A percentile compares a stretch with the other conserved stretches of the same genome.
Conservation (phyloP, 768 basidiomycete genomes). For the Pulveroboletus ravenelii region DNA sequence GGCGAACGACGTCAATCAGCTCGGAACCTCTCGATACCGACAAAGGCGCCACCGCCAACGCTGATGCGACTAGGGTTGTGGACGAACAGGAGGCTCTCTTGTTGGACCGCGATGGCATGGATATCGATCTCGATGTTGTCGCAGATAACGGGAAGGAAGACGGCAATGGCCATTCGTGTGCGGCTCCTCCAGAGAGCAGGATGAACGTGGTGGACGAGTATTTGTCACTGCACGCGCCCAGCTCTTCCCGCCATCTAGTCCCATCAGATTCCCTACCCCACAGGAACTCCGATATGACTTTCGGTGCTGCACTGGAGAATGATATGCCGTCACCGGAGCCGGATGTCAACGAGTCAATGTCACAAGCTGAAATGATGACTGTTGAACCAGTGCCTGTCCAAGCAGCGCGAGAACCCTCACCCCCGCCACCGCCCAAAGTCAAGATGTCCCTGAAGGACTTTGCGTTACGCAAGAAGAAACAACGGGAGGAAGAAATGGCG, state of each 20-base stretch:
- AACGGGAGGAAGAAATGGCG: constrained; percentile 42
- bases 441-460: constrained; percentile 57
- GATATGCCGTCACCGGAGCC: neutral
- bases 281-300: neutral
- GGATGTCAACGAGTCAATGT: neutral
- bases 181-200: neutral
- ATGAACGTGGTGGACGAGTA: neutral
- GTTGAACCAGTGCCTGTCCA: constrained; percentile 6
- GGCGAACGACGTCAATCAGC: neutral
- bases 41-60: neutral
- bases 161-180: neutral
- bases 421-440: constrained; percentile 44
- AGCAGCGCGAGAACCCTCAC: constrained; percentile 20
- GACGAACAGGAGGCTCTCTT: neutral
- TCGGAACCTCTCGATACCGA: neutral
- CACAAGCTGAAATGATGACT: constrained; percentile 8
- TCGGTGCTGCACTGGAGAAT: neutral
- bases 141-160: constrained; percentile 2
- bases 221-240: neutral
- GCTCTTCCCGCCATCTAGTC: constrained; percentile 3
- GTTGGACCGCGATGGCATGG: constrained; percentile 17
- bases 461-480: constrained; percentile 49
- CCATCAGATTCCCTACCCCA: neutral
- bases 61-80: neutral
- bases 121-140: constrained; percentile 12